Evolutionary conservation across 768 basidiomycete species (phyloP).

Genomic region (Sarcodon sp.): DNA sequence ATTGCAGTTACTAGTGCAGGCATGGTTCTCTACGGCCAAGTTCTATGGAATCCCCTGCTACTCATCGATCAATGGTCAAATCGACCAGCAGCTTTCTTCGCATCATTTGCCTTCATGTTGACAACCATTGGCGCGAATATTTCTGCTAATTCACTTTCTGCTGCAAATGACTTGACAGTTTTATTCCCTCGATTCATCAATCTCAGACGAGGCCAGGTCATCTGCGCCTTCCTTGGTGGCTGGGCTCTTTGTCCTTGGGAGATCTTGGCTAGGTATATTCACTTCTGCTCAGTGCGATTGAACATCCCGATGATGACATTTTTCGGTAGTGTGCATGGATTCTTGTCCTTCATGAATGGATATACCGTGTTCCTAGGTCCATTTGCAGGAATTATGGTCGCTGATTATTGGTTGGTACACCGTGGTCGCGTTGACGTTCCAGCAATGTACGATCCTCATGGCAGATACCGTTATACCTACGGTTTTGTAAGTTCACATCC

Average conservation of each 20-base stretch:
- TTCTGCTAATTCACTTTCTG: conserved; percentile 64
- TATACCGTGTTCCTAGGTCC: conserved; percentile 84
- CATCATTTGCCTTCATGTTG: conserved; percentile 58
- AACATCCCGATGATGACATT: background rate
- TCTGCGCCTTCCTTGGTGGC: conserved; percentile 73
- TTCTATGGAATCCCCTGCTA: conserved; percentile 62
- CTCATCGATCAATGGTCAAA: conserved; percentile 79
- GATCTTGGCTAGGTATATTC: conserved; percentile 40
- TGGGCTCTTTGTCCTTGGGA: conserved; percentile 87
- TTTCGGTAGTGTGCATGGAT: conserved; percentile 36
- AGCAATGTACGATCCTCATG: conserved; percentile 71
- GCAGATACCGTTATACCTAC: conserved; percentile 64
- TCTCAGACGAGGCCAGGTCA: conserved; percentile 59
- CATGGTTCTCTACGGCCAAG: conserved; percentile 50
- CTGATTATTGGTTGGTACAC: conserved; percentile 70
- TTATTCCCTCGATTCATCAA: conserved; percentile 68
- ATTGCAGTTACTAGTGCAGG: conserved; percentile 75
- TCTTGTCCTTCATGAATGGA: conserved; percentile 68
- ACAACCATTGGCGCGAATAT: conserved; percentile 57
- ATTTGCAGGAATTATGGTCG: conserved; percentile 63
- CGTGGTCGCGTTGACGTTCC: conserved; percentile 64
- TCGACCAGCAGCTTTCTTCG: conserved; percentile 78
- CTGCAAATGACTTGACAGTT: conserved; percentile 82
- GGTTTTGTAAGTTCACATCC: conserved; percentile 44
- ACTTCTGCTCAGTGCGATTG: conserved; percentile 6